These are phyloP conservation scores for Ashbya aceris DNA, from an alignment of 1,139 yeast genomes.

Conservation along the genomic window DNA sequence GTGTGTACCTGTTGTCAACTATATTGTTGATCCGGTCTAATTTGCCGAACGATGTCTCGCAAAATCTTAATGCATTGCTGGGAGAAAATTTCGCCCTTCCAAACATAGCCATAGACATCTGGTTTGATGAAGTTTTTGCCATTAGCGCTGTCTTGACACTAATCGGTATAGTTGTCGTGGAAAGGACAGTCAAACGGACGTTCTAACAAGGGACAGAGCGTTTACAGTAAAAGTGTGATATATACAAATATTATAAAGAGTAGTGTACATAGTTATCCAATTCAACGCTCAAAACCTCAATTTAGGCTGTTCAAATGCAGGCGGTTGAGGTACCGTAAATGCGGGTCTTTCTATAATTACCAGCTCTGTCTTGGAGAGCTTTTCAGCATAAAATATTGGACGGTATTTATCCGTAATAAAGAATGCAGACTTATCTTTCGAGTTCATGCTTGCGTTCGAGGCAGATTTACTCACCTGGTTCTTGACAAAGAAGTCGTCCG, in stretches of 20 bases:
- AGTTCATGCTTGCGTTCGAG: slow-evolving; percentile 16
- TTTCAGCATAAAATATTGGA: slow-evolving; percentile 57
- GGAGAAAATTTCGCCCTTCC: slow-evolving; percentile 26
- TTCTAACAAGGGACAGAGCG: neutral
- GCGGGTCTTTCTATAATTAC: slow-evolving; percentile 73
- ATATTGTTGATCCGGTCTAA: slow-evolving; percentile 68
- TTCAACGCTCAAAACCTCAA: slow-evolving; percentile 39
- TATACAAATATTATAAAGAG: neutral
- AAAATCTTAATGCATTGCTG: slow-evolving; percentile 26
- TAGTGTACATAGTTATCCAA: neutral
- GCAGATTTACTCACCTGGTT: slow-evolving; percentile 25
- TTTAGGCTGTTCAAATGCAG: slow-evolving; percentile 72
- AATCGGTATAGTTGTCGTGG: slow-evolving; percentile 34
- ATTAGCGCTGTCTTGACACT: slow-evolving; percentile 46
- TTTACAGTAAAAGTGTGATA: neutral
- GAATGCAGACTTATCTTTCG: slow-evolving; percentile 37
- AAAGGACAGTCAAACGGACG: slow-evolving; percentile 10
- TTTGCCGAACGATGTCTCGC: slow-evolving; percentile 51
- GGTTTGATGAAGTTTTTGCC: slow-evolving; percentile 74
- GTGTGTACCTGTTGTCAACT: slow-evolving; percentile 74
- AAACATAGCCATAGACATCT: slow-evolving; percentile 58
- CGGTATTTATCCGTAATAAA: slow-evolving; percentile 74
- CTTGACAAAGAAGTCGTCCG: slow-evolving; percentile 24
- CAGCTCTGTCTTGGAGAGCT: slow-evolving; percentile 48
- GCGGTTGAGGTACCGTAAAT: slow-evolving; percentile 42